Evolutionary conservation across 768 basidiomycete species (phyloP).

Genomic region (Termitomyces sp.): DNA sequence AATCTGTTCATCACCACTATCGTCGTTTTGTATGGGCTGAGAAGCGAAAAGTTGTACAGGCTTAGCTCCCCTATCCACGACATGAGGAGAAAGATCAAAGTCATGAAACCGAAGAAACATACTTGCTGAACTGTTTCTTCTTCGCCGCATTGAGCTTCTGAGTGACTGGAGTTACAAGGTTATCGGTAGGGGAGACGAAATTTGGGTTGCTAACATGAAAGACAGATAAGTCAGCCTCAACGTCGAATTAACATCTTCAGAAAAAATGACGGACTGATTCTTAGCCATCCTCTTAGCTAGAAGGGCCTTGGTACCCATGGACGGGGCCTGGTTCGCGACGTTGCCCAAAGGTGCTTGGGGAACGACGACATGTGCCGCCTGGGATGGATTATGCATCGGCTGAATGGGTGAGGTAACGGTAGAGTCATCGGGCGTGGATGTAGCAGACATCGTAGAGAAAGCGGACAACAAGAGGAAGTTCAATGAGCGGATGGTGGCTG

Average conservation of each 20-base stretch:
- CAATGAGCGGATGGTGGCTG: constrained; percentile 1
- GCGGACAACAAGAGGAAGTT: not conserved
- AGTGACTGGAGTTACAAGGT: constrained; percentile 88
- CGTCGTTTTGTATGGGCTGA: constrained; percentile 31
- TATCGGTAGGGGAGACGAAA: constrained; percentile 92
- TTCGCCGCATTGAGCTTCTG: constrained; percentile 88
- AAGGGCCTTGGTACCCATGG: constrained; percentile 87
- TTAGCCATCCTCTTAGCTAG: constrained; percentile 93
- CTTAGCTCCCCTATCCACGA: constrained; percentile 45
- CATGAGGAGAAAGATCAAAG: constrained; percentile 5
- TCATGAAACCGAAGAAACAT: constrained; percentile 20
- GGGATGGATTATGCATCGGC: constrained; percentile 81
- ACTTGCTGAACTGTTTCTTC: constrained; percentile 95
- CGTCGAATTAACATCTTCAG: constrained; percentile 3
- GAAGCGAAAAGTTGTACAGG: constrained; percentile 57
- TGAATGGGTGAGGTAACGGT: constrained; percentile 60
- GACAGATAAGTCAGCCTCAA: constrained; percentile 6
- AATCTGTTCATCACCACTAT: constrained; percentile 34
- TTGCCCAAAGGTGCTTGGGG: constrained; percentile 81
- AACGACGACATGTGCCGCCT: constrained; percentile 71
- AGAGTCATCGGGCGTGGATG: constrained; percentile 61
- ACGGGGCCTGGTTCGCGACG: constrained; percentile 50
- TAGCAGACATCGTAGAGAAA: constrained; percentile 22
- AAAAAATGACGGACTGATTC: constrained; percentile 54
- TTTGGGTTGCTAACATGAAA: constrained; percentile 63